Percentiles rank a stretch among this genome's conserved stretches.
These are phyloP conservation scores for Verbena officinalis DNA, from an alignment of 257 asterid species.

Conservation along the genomic window DNA sequence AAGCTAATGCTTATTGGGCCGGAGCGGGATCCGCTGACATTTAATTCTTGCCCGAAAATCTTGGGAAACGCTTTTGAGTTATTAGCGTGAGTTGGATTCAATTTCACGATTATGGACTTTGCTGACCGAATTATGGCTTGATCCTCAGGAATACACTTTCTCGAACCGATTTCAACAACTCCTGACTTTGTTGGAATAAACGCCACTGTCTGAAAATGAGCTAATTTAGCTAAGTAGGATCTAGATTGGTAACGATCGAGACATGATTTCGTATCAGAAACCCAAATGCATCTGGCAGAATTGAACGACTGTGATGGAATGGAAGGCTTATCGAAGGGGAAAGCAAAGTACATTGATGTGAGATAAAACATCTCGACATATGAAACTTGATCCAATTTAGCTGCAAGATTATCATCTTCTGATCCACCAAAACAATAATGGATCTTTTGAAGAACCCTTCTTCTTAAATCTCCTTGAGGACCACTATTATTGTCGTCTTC, in stretches of 20 bases:
- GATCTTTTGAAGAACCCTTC: slow-evolving; percentile 67
- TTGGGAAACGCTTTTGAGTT: slow-evolving; percentile 48
- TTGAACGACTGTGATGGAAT: slow-evolving; percentile 93
- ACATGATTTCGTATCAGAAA: slow-evolving; percentile 56
- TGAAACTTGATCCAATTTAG: slow-evolving; percentile 71
- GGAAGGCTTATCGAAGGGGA: slow-evolving; percentile 95
- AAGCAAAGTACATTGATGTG: slow-evolving; percentile 80
- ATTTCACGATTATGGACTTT: slow-evolving; percentile 56
- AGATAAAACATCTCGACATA: slow-evolving; percentile 81
- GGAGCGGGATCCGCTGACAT: slow-evolving; percentile 65
- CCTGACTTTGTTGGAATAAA: slow-evolving; percentile 85
- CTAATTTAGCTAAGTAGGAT: slow-evolving; percentile 65
- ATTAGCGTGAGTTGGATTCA: slow-evolving; percentile 40
- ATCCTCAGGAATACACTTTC: slow-evolving; percentile 61
- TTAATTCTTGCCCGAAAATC: slow-evolving; percentile 76
- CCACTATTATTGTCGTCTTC: slow-evolving; percentile 27
- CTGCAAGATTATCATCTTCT: slow-evolving; percentile 66
- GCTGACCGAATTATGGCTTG: slow-evolving; percentile 55
- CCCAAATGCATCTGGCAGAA: slow-evolving; percentile 84
- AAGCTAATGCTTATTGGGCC: slow-evolving; percentile 85
- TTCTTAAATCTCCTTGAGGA: slow-evolving; percentile 40
- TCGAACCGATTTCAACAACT: slow-evolving; percentile 84
- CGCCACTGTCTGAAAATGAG: slow-evolving; percentile 59
- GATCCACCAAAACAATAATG: slow-evolving; percentile 76
- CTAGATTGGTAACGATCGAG: slow-evolving; percentile 74